Evolutionary conservation across 768 basidiomycete species (phyloP), one percentile per base, ranked within the genome.

Genomic region (Strobilomyces echinocephalus): DNA sequence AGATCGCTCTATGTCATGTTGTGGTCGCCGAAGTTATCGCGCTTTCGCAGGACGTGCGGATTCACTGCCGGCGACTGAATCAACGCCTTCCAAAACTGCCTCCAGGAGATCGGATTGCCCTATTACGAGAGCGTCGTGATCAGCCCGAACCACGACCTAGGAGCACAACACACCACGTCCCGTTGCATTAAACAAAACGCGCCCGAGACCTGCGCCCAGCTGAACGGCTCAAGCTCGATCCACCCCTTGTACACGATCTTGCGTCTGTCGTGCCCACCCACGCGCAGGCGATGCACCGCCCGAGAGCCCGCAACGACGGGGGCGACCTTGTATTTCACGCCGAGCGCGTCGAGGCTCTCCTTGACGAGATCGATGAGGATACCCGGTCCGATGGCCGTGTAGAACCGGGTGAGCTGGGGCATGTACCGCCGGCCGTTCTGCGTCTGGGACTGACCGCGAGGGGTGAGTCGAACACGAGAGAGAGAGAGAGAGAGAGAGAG

Each of bases 361-460:
- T 80, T 73, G 46, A 91, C 69, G 50, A 84, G 73, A 5, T 69
- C 60, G 38, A 84, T 63, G 40, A 91, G 72, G 4, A 78, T 69
- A 0, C 71, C 68, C 0, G 87, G 87, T 0, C 74, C 73, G 4
- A 85, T 65, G 0, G 76, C 67, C 0, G 85, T 79, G 67, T 91
- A 93, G 75, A 94, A 93, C 0, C 91, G 84, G 1, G 91, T 92
- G 16, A 91, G 77, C 53, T 84, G 79, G 0, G 89, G 87, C 2
- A 76, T 84, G 61, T 91, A 91, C 11, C 83, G 80, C 26, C 73
- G 75, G 4, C 91, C 91, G 1, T 73, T 71, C 72, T 90, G 88
- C 0, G 90, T 91, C 78, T 94, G 88, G 0, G 90, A 88, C 91
- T 94, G 60, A 0, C 18, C 8, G 26, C 20, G 31, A n/a, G 24